Base-by-base conservation (phyloP, 345 rosid genomes). In the Odontarrhena argentea region DNA sequence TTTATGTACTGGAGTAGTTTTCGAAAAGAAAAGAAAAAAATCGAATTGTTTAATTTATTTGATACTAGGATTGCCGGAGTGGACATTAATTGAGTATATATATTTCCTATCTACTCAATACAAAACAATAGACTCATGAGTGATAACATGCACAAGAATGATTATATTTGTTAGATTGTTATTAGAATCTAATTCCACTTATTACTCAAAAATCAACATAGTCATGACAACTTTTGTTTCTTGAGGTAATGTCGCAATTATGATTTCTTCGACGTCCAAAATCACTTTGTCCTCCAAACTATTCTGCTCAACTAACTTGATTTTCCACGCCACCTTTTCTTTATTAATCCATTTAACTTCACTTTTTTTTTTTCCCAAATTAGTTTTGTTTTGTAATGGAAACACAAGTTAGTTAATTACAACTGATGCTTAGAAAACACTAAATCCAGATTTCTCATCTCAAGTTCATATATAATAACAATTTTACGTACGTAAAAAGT, bases 191-290 rank as follows among this genome's bases (percentile, higher is more conserved):
- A 8, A 24, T 3, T 14, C 50, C 60, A 8, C 9, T 34, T 38
- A 58, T 37, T 37, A 68, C 49, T 15, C 43, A 11, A 68, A 68
- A 10, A 4, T 49, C 28, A 30, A 1, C 25, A 48, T 58, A 60
- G 62, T 70, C 62, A 41, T 60, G 54, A 69, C 67, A 69, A 69
- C 74, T 60, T 60, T 60, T 43, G 62, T 70, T 61, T 61, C 68
- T 70, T 55, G 55, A n/a, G 5, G 26, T 63, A 13, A 22, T 63
- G 45, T 10, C 32, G 24, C 56, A 40, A 11, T 12, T 49, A 40
- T 63, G 58, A 55, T 62, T 44, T 54, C 56, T 44, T 44, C 28
- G n/a, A 2, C 42, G 49, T 68, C 65, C 59, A 45, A 61, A 35
- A 15, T 70, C 64, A 71, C 52, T 53, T 43, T 13, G 5, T 3